These are phyloP conservation scores for Claviceps lovelessii DNA, from an alignment of 2,329 filamentous ascomycete species.

Conservation along the genomic window DNA sequence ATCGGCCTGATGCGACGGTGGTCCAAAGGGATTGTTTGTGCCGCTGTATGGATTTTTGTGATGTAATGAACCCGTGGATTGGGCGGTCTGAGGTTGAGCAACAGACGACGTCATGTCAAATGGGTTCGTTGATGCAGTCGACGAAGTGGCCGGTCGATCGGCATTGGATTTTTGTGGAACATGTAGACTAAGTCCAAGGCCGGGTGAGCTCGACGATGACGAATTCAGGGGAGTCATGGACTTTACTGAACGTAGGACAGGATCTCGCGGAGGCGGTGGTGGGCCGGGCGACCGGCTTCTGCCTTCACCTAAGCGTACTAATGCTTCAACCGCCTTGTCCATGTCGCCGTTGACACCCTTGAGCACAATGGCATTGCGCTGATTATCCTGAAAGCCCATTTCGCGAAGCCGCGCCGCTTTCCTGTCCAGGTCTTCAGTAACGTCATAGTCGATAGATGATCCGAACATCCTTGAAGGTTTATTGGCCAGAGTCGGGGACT, in stretches of 20 bases:
- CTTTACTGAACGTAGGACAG: slow-evolving; percentile 32
- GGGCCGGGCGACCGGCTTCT: slow-evolving; percentile 26
- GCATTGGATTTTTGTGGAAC: slow-evolving; percentile 15
- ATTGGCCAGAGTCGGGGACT: slow-evolving; percentile 32
- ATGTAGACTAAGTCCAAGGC: slow-evolving; percentile 19
- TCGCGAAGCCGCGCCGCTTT: slow-evolving; percentile 69
- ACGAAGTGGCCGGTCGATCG: slow-evolving; percentile 25
- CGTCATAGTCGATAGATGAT: slow-evolving; percentile 44
- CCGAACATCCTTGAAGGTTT: slow-evolving; percentile 59
- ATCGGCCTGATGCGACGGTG: slow-evolving; percentile 25
- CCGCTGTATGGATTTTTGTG: slow-evolving; percentile 41
- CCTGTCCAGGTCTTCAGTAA: slow-evolving; percentile 48
- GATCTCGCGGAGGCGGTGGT: slow-evolving; percentile 29
- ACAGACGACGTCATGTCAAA: slow-evolving; percentile 46
- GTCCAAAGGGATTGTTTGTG: slow-evolving; percentile 58
- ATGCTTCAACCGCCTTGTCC: slow-evolving; percentile 70
- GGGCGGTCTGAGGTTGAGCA: slow-evolving; percentile 45
- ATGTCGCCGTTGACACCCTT: slow-evolving; percentile 74
- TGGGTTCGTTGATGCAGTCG: slow-evolving; percentile 46
- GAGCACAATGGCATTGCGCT: slow-evolving; percentile 65
- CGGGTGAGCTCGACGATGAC: slow-evolving; percentile 15
- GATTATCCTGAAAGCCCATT: slow-evolving; percentile 82
- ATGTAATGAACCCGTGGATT: slow-evolving; percentile 48
- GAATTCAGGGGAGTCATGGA: slow-evolving; percentile 40
- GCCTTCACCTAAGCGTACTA: slow-evolving; percentile 70